Base-by-base conservation (phyloP, 208 protist species). In the Entamoeba moshkovskii region DNA sequence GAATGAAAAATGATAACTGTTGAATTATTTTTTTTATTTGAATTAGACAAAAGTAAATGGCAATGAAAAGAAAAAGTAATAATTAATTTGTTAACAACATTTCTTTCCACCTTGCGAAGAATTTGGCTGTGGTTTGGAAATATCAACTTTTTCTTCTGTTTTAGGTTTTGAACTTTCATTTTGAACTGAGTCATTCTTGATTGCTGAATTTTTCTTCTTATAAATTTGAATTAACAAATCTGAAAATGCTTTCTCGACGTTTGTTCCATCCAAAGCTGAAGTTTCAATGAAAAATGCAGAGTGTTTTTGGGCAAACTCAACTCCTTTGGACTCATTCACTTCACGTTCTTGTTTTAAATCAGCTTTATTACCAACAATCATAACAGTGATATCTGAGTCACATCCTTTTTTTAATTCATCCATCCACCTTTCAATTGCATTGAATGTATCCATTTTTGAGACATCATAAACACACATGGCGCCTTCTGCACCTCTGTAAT, bases 401-500 rank as follows among this genome's bases (percentile, higher is more conserved):
- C 33, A 42, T 2, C 38, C 25, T 5, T 38, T 11, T 22, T 91
- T 91, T 46, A 93, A 59, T 45, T 93, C 92, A 13, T 38, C 15
- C 25, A 93, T 66, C 92, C 92, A 93, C 11, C 44, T 1, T 11
- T 66, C 33, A 15, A 66, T 66, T 13, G 49, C 25, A 13, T 45
- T n/a, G 48, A 93, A 93, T 15, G 18, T 47, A 66, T 93, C 38
- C 44, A 13, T 59, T 44, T 44, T 73, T 52, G 44, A 29, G 1
- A 93, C 42, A 49, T 93, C 92, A 46, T 93, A 93, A 52, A 93
- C 92, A 93, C 25, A 47, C 6, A 93, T 22, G 4, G 92, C 92
- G 3, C 92, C 92, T 22, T 47, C 25, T 29, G 92, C 92, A 2
- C 52, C 92, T 73, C 92, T 59, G 15, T 93, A 93, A 93, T 47